Evolutionary conservation across 2,329 filamentous ascomycete species (phyloP), one percentile per base, ranked within the genome.

Genomic region (Westerdykella sp.): DNA sequence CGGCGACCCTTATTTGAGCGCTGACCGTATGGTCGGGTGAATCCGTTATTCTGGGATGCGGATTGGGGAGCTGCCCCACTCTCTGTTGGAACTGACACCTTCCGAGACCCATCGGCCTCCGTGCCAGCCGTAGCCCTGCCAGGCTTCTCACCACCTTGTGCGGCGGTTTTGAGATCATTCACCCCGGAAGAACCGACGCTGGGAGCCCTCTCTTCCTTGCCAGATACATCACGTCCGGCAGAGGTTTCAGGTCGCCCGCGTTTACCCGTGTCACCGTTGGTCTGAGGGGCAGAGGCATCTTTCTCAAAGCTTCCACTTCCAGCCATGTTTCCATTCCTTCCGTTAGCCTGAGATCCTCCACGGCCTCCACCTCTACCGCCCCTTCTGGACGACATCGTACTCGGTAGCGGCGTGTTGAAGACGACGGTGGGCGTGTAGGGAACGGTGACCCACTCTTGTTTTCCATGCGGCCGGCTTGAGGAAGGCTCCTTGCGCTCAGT

Each of bases 401-500:
- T 66, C n/a, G 83, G 81, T 34, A 95, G 67, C 22, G 85, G 87
- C 1, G 93, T 96, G 63, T 87, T 85, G 68, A 95, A 97, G 45
- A 83, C 83, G 39, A 93, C 88, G 12, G 81, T 84, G 7, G 89
- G 91, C 11, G 87, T 87, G 59, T 90, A 91, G 28, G 84, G 80
- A 44, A 96, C 79, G 1, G 82, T 78, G 45, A 87, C 82, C 91
- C 93, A 97, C 59, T 89, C 87, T 57, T 85, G 81, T 73, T 94
- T 94, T 44, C 78, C 74, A 48, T 79, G 73, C 30, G 54, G 36
- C 25, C 47, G 46, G n/a, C 47, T 47, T 12, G 59, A 45, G 5
- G 50, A 28, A 12, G 72, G 66, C 54, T 76, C 83, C 66, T 72
- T 79, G n/a, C 77, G 81, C 48, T 81, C 76, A 35, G 67, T 70